Percentiles rank a stretch among this genome's conserved stretches.
Conservation (phyloP, 345 rosid genomes). For the Angophora floribunda region DNA sequence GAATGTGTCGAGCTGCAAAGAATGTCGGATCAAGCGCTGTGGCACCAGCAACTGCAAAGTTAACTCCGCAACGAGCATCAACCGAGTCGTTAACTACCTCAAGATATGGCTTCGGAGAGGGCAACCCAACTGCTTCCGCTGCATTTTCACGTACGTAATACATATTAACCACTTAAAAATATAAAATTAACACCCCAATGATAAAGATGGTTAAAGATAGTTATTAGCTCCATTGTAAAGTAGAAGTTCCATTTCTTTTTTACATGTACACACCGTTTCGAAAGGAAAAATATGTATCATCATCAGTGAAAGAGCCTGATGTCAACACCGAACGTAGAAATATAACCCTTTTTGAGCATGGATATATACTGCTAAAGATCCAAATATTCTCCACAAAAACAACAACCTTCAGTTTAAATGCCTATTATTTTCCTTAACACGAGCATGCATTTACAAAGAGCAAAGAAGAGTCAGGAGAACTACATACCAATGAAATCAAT, state of each 20-base stretch:
- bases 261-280: not conserved
- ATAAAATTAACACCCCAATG: not conserved
- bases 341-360: not conserved
- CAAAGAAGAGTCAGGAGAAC: not conserved
- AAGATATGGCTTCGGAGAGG: constrained; percentile 41
- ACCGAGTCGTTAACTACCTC: constrained; percentile 5
- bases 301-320: not conserved
- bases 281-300: not conserved
- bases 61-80: constrained; percentile 17
- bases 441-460: not conserved
- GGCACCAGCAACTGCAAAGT: constrained; percentile 71
- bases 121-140: constrained; percentile 58
- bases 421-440: not conserved
- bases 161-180: not conserved
- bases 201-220: not conserved
- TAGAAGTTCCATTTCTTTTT: not conserved
- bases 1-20: constrained; percentile 19
- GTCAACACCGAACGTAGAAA: not conserved
- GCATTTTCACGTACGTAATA: not conserved
- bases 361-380: not conserved
- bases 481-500: constrained; percentile 57
- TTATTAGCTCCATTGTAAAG: not conserved
- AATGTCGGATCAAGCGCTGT: constrained; percentile 39
- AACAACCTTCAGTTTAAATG: not conserved
- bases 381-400: not conserved